These are phyloP conservation scores for Colletotrichum zoysiae DNA, from an alignment of 2,329 filamentous ascomycete genomes.

Conservation along the genomic window DNA sequence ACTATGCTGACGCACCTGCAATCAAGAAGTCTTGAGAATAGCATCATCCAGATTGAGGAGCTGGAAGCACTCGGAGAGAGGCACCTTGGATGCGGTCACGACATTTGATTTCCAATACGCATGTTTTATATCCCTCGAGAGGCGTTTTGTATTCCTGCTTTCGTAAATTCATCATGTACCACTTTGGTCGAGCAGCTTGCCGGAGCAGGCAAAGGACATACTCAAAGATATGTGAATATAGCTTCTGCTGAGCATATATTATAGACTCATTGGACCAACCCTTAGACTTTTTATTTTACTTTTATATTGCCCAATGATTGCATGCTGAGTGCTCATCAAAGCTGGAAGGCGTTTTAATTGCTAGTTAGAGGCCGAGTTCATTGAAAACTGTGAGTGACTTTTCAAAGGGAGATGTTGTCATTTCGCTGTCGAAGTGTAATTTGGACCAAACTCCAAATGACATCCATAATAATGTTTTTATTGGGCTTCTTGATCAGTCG, in stretches of 20 bases:
- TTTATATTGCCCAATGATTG: fast-evolving
- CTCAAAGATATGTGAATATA: not conserved
- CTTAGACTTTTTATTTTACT: not conserved
- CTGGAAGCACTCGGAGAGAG: slow-evolving; percentile 52
- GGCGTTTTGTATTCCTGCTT: not conserved
- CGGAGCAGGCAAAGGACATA: too few species aligned
- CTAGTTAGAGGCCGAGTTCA: fast-evolving
- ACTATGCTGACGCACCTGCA: slow-evolving; percentile 44
- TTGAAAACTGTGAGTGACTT: not conserved
- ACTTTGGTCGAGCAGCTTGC: not conserved
- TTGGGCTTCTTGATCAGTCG: not conserved
- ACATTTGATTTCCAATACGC: slow-evolving; percentile 41
- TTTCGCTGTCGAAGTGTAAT: not conserved
- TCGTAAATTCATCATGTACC: not conserved
- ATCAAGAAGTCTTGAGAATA: slow-evolving; percentile 40
- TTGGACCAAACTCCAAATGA: not conserved
- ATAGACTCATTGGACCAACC: not conserved
- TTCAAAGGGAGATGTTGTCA: not conserved
- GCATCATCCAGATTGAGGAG: slow-evolving; percentile 47
- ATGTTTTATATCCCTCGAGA: not conserved
- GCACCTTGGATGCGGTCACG: slow-evolving; percentile 53
- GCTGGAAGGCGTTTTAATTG: not conserved
- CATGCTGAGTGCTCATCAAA: not conserved
- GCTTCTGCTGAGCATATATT: not conserved
- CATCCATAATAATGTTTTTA: not conserved